Conservation (phyloP, 306 rosid species). For the Urtica urens region DNA sequence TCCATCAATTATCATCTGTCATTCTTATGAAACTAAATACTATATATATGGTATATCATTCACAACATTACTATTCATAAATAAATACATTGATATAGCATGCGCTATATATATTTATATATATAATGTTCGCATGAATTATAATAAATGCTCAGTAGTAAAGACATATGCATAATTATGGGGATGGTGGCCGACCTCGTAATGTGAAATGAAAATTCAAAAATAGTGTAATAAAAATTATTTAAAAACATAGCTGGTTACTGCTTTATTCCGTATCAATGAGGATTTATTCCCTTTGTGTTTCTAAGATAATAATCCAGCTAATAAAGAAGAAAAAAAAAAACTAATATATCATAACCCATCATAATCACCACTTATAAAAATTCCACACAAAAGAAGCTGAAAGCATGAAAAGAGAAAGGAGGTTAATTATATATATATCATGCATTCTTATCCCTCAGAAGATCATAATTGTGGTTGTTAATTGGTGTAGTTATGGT, state of each 20-base stretch:
- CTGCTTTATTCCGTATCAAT: conserved; percentile 24
- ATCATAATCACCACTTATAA: neutral
- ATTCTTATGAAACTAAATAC: conserved; percentile 15
- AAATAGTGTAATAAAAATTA: neutral
- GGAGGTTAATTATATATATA: neutral
- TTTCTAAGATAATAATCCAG: conserved; percentile 23
- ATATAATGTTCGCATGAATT: conserved; percentile 7
- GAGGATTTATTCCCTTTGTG: conserved; percentile 25
- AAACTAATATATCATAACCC: conserved; percentile 7
- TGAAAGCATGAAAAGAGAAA: neutral
- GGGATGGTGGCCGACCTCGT: conserved; percentile 17
- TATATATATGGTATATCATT: conserved; percentile 5
- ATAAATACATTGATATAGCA: neutral
- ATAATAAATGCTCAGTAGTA: neutral
- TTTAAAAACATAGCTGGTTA: too few relatives aligned
- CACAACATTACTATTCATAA: too few relatives aligned
- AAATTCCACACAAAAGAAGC: neutral
- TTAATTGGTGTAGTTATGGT: neutral
- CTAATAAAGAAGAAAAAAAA: neutral
- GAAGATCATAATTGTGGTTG: neutral
- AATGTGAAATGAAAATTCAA: neutral
- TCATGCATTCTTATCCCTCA: conserved; percentile 1
- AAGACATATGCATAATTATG: conserved; percentile 14
- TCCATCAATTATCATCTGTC: conserved; percentile 16
- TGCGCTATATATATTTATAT: neutral